Evolutionary conservation across 1,284 basidiomycete genomes (phyloP), one percentile per base, ranked within the genome.

Genomic region (Ustilago nuda): DNA sequence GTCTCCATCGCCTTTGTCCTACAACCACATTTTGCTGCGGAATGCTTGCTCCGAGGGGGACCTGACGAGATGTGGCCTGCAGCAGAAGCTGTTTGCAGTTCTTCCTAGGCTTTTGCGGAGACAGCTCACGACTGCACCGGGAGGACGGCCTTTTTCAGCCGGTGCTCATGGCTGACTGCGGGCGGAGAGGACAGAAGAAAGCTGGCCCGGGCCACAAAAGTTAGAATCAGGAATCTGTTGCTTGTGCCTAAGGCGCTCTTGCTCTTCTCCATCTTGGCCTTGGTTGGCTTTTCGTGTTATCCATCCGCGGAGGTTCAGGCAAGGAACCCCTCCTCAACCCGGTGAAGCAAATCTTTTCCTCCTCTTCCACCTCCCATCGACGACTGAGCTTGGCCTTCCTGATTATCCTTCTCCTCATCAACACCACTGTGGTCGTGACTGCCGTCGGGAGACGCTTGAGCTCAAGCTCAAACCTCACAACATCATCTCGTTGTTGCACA

Each of bases 61-160:
- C 45, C 9, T 27, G 45, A 48, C 45, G 23, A 48, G 45, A 48
- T 48, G 48, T 50, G 48, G 48, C 48, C 32, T 50, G 48, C 48
- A 50, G 48, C 48, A 27, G 27, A 27, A 23, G 45, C 23, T 30
- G 30, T 30, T 45, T 50, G 48, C 48, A 50, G 27, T 32, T 50
- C 48, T 50, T 48, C n/a, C 45, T 23, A 9, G 45, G 7, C 45
- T 27, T 48, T 41, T 19, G 48, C 48, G 27, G 9, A 30, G 48
- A 30, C 23, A 8, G 19, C 8, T 12, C 39, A 12, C 15, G 13
- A 41, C 15, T 41, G 53, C 35, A 12, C 41, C 41, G 55, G 55
- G 8, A 37, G 4, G 23, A 56, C 41, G 55, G 55, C 37, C 7
- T n/a, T 56, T 32, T 11, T 5, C 27, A 33, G 55, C 55, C 55